Conservation (phyloP, 1,284 basidiomycete genomes). For the Apiotrichum sp. region DNA sequence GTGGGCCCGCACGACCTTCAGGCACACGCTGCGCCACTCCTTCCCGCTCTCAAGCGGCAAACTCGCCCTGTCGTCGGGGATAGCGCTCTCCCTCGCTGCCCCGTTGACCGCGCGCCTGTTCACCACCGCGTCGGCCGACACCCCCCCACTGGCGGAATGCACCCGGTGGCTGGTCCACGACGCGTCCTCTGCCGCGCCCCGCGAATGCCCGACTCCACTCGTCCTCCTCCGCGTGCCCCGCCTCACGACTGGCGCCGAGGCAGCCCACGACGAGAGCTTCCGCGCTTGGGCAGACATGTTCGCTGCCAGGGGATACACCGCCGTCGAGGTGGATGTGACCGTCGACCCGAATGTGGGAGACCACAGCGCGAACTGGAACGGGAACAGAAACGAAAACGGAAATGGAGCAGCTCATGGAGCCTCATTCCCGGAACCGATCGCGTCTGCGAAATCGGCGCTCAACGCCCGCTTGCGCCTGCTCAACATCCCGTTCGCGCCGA, state of each 20-base stretch:
- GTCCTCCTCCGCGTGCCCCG: conserved; percentile 33
- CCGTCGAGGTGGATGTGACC: conserved; percentile 54
- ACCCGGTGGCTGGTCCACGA: conserved; percentile 32
- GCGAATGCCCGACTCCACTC: conserved; percentile 40
- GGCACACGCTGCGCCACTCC: background rate
- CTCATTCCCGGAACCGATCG: conserved; percentile 15
- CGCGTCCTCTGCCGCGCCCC: conserved; percentile 22
- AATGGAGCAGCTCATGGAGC: background rate
- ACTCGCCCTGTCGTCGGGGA: background rate
- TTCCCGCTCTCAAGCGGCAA: background rate
- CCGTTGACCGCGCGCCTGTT: conserved; percentile 1
- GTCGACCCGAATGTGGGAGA: conserved; percentile 11
- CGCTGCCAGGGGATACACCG: conserved; percentile 57
- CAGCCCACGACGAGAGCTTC: conserved; percentile 17
- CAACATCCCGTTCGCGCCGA: conserved; percentile 58
- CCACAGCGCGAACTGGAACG: too few species aligned
- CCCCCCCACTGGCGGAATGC: conserved; percentile 7
- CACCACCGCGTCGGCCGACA: background rate
- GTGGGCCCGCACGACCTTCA: background rate
- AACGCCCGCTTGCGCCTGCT: conserved; percentile 45
- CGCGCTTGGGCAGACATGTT: conserved; percentile 51
- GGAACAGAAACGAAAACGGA: too few species aligned
- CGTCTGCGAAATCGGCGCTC: conserved; percentile 28
- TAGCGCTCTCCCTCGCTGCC: background rate
- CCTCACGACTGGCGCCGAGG: background rate